These are phyloP conservation scores for Rhodotorula sp. DNA, from an alignment of 1,284 basidiomycete genomes.

Conservation along the genomic window DNA sequence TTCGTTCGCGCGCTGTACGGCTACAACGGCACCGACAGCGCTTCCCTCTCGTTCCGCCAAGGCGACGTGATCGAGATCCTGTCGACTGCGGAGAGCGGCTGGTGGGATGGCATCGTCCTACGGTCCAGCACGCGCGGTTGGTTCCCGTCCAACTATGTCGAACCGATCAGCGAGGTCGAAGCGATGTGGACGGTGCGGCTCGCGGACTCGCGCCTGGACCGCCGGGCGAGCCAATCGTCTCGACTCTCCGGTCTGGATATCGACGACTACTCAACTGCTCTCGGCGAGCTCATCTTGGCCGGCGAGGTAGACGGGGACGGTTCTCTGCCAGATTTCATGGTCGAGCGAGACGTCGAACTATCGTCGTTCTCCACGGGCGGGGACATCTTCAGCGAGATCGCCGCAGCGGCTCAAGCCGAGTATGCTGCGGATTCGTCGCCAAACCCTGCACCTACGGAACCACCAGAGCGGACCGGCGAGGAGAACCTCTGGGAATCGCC, in stretches of 20 bases:
- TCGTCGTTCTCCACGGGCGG: constrained; percentile 41
- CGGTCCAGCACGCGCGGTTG: constrained; percentile 75
- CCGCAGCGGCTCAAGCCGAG: constrained; percentile 35
- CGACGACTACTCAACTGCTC: background rate
- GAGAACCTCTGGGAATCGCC: constrained; percentile 46
- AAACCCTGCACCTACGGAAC: too few species aligned
- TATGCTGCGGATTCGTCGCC: background rate
- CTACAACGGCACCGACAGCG: constrained; percentile 69
- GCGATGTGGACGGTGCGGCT: constrained; percentile 2
- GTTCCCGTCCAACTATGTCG: constrained; percentile 97
- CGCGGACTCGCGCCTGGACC: background rate
- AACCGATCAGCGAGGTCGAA: constrained; percentile 43
- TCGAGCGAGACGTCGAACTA: constrained; percentile 14
- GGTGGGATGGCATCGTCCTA: constrained; percentile 96
- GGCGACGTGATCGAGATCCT: constrained; percentile 93
- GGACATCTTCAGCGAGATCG: constrained; percentile 45
- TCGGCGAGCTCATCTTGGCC: background rate
- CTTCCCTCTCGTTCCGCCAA: constrained; percentile 80
- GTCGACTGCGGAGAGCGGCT: constrained; percentile 85
- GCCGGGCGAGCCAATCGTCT: background rate
- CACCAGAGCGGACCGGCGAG: constrained; percentile 12
- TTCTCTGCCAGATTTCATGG: constrained; percentile 24
- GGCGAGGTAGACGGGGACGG: background rate
- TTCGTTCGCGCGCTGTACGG: constrained; percentile 92
- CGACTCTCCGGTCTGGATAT: background rate